Conservation (phyloP, 164 flowering plant genomes). For the Tetrastigma voinierianum region DNA sequence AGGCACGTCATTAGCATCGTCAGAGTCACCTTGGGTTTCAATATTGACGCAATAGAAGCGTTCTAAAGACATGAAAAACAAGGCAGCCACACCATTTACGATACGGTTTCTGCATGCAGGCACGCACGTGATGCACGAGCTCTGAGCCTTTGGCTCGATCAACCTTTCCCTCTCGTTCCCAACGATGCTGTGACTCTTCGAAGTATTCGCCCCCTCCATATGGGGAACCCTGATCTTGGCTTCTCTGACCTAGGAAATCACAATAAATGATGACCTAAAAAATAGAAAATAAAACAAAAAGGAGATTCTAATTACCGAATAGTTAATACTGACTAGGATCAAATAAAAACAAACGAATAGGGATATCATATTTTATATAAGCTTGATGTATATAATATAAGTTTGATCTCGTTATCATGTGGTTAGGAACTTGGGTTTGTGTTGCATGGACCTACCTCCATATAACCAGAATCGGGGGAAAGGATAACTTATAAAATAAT, state of each 20-base stretch:
- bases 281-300: too few relatives aligned
- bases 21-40: conserved; percentile 21
- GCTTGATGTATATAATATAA: neutral
- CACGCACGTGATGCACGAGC: neutral
- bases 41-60: conserved; percentile 22
- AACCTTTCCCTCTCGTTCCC: neutral
- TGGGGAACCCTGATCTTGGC: too few relatives aligned
- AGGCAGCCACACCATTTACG: conserved; percentile 13
- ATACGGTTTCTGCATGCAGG: conserved; percentile 6
- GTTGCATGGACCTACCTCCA: neutral
- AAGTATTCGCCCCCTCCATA: neutral
- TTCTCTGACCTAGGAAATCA: too few relatives aligned
- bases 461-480: conserved; percentile 1
- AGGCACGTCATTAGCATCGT: neutral
- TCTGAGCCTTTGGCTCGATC: neutral
- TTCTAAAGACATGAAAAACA: conserved; percentile 25
- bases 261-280: too few relatives aligned
- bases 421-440: too few relatives aligned
- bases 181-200: neutral
- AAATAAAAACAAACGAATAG: too few relatives aligned
- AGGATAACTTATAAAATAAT: neutral
- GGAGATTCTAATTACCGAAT: too few relatives aligned
- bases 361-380: too few relatives aligned
- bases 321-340: too few relatives aligned
- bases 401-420: too few relatives aligned